A percentile compares a stretch with the other conserved stretches of the same genome.
phyloP scores from a whole-genome alignment of 371 early-diverging fungal genomes.

The Nematocida ausubeli region DNA sequence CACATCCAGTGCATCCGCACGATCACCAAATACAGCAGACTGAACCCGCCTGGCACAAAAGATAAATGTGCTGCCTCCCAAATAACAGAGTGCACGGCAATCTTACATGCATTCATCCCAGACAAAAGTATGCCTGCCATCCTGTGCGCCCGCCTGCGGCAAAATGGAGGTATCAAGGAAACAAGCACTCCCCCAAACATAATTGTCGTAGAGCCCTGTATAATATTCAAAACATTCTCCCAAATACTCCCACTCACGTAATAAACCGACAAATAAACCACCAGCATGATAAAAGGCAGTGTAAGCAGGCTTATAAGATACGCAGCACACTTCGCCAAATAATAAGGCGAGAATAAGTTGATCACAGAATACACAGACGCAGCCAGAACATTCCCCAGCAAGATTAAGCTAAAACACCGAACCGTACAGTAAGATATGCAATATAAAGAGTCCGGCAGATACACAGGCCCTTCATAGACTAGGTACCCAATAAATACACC shows the following conservation, averaged over 20 bases:
- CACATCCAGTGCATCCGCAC: neutral
- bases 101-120: slow-evolving; percentile 20
- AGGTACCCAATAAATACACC: slow-evolving; percentile 24
- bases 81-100: neutral
- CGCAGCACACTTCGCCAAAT: slow-evolving; percentile 30
- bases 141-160: slow-evolving; percentile 44
- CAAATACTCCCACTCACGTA: neutral
- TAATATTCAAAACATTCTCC: neutral
- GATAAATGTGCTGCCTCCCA: neutral
- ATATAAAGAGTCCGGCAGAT: slow-evolving; percentile 31
- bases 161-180: slow-evolving; percentile 48
- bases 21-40: neutral
- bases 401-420: neutral
- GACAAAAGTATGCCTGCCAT: slow-evolving; percentile 27
- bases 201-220: slow-evolving; percentile 2
- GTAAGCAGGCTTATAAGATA: slow-evolving; percentile 40
- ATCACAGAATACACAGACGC: neutral
- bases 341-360: slow-evolving; percentile 7
- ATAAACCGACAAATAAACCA: neutral
- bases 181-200: slow-evolving; percentile 23
- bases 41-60: neutral
- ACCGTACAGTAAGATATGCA: slow-evolving; percentile 26
- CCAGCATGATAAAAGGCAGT: slow-evolving; percentile 9
- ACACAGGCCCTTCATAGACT: slow-evolving; percentile 1
- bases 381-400: neutral